Evolutionary conservation across 2,329 filamentous ascomycete species (phyloP), one percentile per base, ranked within the genome.

Genomic region (Colletotrichum incanum): DNA sequence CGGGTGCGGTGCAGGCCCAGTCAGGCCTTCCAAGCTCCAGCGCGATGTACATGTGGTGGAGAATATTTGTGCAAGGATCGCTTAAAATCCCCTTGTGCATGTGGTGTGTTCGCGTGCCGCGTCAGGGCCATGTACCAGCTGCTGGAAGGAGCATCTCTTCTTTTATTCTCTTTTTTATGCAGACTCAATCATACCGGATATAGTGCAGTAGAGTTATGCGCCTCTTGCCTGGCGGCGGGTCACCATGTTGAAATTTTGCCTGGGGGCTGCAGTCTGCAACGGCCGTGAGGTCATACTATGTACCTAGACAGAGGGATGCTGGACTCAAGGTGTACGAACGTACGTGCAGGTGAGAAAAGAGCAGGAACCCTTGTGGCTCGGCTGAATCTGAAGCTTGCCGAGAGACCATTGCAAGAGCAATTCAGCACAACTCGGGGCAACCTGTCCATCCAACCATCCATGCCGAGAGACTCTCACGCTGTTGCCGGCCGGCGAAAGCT

Each of bases 401-500:
- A 41, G 26, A 55, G 34, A 54, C 23, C 41, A 49, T 28, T 26
- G n/a, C 37, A 8, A 55, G 18, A 34, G 2, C 14, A 52, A 34
- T 39, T 37, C 41, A 34, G 41, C 31, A 9, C 43, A 52, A 43
- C 49, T 58, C 68, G 45, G 43, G 56, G 41, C 64, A 71, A 64
- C 49, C 67, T 20, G 11, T 6, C 65, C 52, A 52, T 59, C 49
- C 49, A 34, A 23, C 63, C 47, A 8, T 50, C 23, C 12, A 23
- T 7, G 47, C n/a, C 26, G 3, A 12, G 34, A 60, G 45, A 16
- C 16, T 14, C 31, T 34, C 2, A 47, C 28, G 63, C 20, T 61
- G 41, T 28, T 49, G 56, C 52, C 65, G 54, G 65, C 45, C 52
- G 45, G 52, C 26, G 43, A 34, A 71, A 63, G 68, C 68, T 59